These are phyloP conservation scores for Diaporthe capsici DNA, from an alignment of 2,329 filamentous ascomycete genomes.

Conservation along the genomic window DNA sequence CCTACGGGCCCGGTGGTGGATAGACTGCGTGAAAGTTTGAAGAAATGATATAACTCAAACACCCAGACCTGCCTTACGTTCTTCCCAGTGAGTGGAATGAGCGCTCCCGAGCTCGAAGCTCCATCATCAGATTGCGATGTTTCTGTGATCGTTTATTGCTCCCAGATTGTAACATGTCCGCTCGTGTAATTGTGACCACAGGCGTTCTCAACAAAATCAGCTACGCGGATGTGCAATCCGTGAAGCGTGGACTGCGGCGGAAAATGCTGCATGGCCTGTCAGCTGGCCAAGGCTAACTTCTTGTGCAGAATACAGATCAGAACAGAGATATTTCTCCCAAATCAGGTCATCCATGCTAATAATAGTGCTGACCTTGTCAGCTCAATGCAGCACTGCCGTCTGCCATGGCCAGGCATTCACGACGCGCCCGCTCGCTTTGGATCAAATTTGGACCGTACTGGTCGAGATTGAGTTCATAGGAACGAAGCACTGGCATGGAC, in stretches of 20 bases:
- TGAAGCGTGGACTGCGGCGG: neutral
- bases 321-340: neutral
- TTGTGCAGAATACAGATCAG: neutral
- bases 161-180: neutral
- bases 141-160: neutral
- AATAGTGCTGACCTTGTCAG: neutral
- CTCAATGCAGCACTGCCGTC: too few species aligned
- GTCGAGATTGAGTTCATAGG: constrained; percentile 18
- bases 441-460: neutral
- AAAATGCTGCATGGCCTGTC: too few species aligned
- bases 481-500: constrained; percentile 37
- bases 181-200: neutral
- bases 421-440: neutral
- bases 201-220: neutral
- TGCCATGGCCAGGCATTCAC: neutral
- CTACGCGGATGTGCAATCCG: neutral
- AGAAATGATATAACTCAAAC: constrained; percentile 30
- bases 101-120: too few species aligned
- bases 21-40: constrained; percentile 33
- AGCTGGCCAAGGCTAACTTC: neutral
- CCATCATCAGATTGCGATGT: neutral
- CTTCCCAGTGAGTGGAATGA: neutral
- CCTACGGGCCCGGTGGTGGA: constrained; percentile 37
- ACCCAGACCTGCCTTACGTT: neutral
- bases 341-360: too few species aligned